Percentiles rank a stretch among this genome's conserved stretches.
Evolutionary conservation across 768 basidiomycete species (phyloP).

Genomic region (Crepidotus variabilis): DNA sequence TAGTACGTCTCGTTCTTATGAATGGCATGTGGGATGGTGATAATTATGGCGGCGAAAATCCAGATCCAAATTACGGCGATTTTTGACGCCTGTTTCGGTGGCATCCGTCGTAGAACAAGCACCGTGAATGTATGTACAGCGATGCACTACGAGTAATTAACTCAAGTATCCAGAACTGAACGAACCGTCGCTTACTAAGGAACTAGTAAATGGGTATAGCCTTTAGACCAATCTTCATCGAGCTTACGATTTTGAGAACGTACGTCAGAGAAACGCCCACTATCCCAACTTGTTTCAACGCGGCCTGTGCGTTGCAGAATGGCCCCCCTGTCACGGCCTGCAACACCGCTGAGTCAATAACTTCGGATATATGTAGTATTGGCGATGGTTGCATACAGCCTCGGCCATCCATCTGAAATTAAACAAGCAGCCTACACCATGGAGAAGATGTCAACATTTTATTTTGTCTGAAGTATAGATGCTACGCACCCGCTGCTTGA

Average conservation of each 20-base stretch:
- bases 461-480: not conserved
- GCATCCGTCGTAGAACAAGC: constrained; percentile 38
- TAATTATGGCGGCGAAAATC: constrained; percentile 33
- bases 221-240: constrained; percentile 10
- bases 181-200: constrained; percentile 20
- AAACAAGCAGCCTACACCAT: constrained; percentile 32
- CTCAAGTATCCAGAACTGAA: not conserved
- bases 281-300: constrained; percentile 44
- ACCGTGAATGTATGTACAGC: constrained; percentile 47
- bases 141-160: constrained; percentile 30
- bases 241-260: constrained; percentile 12
- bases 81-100: constrained; percentile 26
- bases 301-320: constrained; percentile 43
- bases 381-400: constrained; percentile 17
- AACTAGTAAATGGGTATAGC: not conserved
- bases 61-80: constrained; percentile 34
- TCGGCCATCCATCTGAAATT: constrained; percentile 38
- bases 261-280: constrained; percentile 40
- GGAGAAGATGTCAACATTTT: not conserved
- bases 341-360: not conserved
- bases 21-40: constrained; percentile 32
- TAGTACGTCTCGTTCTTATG: constrained; percentile 32
- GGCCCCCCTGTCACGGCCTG: constrained; percentile 29
- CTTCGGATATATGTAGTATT: not conserved
- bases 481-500: constrained; percentile 33